Evolutionary conservation across 495 filamentous ascomycete genomes (phyloP).

Genomic region (Delitschia confertaspora): DNA sequence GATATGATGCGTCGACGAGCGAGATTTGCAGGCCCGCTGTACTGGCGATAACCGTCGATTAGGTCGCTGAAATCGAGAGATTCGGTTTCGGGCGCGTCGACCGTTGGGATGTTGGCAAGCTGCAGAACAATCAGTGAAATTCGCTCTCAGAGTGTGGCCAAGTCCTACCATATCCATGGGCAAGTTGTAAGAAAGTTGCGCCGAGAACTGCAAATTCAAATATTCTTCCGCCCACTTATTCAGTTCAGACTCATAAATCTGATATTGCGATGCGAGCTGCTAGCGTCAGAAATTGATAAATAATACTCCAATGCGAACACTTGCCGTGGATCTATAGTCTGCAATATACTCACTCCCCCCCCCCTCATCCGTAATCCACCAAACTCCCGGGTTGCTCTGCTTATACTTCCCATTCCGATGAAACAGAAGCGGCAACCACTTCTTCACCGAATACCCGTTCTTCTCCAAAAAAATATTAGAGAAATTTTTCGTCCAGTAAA

Average conservation of each 20-base stretch:
- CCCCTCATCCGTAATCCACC: conserved; percentile 25
- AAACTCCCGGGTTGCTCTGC: conserved; percentile 4
- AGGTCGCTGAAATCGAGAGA: conserved; percentile 17
- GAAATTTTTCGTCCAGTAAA: conserved; percentile 17
- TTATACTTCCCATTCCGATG: conserved; percentile 9
- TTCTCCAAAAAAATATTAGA: conserved; percentile 20
- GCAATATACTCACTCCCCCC: conserved; percentile 25
- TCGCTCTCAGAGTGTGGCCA: not conserved
- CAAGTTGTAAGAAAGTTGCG: conserved; percentile 30
- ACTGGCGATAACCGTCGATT: conserved; percentile 14
- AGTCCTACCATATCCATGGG: conserved; percentile 28
- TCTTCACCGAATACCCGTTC: conserved; percentile 21
- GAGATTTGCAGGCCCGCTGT: conserved; percentile 10
- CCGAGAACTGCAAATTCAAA: conserved; percentile 26
- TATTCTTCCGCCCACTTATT: conserved; percentile 21
- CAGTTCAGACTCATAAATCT: conserved; percentile 7
- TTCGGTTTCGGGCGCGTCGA: conserved; percentile 18
- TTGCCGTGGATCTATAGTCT: conserved; percentile 25
- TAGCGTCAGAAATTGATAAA: conserved; percentile 1
- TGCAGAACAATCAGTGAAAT: not conserved
- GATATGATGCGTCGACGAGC: conserved; percentile 8
- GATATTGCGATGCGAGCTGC: conserved; percentile 11
- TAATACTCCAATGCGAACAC: not conserved
- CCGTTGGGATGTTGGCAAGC: conserved; percentile 12
- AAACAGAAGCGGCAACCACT: conserved; percentile 22